Conservation (phyloP, 352 stramenopile species). For the Globisporangium canariense region DNA sequence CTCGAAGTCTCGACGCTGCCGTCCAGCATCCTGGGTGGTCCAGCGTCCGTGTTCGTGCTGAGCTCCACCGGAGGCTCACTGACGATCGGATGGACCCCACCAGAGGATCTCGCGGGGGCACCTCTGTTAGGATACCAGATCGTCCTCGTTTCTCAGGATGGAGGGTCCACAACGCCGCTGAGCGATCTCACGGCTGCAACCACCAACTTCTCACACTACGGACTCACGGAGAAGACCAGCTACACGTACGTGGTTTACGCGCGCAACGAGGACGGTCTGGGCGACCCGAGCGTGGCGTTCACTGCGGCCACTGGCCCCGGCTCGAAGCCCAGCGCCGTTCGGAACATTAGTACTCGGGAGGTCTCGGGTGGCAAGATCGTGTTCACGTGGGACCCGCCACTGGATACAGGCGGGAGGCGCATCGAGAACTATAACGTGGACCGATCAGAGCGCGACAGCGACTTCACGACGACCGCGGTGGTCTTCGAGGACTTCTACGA, state of each 20-base stretch:
- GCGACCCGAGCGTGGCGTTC: slow-evolving; percentile 25
- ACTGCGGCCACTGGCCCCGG: slow-evolving; percentile 15
- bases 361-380: slow-evolving; percentile 28
- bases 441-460: slow-evolving; percentile 17
- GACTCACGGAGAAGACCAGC: slow-evolving; percentile 31
- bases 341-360: slow-evolving; percentile 12
- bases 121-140: slow-evolving; percentile 38
- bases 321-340: slow-evolving; percentile 25
- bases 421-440: slow-evolving; percentile 46
- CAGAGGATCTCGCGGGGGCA: slow-evolving; percentile 50
- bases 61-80: slow-evolving; percentile 38
- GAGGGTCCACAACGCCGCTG: slow-evolving; percentile 4
- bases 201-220: slow-evolving; percentile 38
- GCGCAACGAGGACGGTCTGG: slow-evolving; percentile 43
- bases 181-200: background rate
- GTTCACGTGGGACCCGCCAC: slow-evolving; percentile 38
- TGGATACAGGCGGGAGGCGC: slow-evolving; percentile 36
- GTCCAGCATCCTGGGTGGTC: slow-evolving; percentile 28
- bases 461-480: slow-evolving; percentile 13
- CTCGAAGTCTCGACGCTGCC: slow-evolving; percentile 31
- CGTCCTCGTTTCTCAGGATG: slow-evolving; percentile 15
- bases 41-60: slow-evolving; percentile 20
- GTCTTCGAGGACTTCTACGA: slow-evolving; percentile 30
- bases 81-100: slow-evolving; percentile 38
- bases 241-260: slow-evolving; percentile 49